Base-by-base conservation (phyloP, 192 early-diverging fungal genomes). In the Coemansia biformis region DNA sequence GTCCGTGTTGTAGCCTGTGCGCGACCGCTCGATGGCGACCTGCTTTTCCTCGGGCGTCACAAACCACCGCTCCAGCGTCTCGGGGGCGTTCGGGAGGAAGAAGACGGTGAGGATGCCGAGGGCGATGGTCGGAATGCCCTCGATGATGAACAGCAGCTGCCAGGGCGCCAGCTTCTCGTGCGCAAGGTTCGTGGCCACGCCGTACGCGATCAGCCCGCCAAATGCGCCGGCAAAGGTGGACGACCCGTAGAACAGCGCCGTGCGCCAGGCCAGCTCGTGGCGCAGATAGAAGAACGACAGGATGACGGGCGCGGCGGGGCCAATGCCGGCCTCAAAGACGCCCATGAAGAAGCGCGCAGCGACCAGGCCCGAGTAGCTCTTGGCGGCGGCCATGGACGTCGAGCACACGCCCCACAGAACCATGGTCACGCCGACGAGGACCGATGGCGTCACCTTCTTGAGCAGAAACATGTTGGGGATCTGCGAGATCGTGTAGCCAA, bases 391-490 rank as follows among this genome's bases (percentile, higher is more conserved):
- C 60, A 85, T 76, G 2, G 57, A 69, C 5, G 82, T 67, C 33
- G 84, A 81, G 49, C 79, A 69, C 40, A 81, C 64, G 9, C 89
- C 89, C 84, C 83, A 86, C 34, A 80, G 38, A n/a, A 84, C 17
- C 81, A 82, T 83, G 9, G 83, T 78, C 0, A 78, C 48, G 16
- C 77, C 78, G 18, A 86, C 66, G 77, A 87, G 85, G 2, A 69
- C 42, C 2, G 76, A 23, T 11, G 88, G 76, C n/a, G 73, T 74
- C 32, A 83, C 56, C 5, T 70, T 76, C 15, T 84, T 85, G 41
- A 90, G 55, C 13, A 88, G 60, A 41, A 86, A 69, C 75, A 89
- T 92, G 35, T 83, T 83, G 5, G 88, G 89, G 8, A 91, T 69
- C 60, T 91, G 86, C 46, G 84, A 89, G 26, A 88, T 41, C 34